Base-by-base conservation (phyloP, 2,329 filamentous ascomycete genomes). In the Pseudogymnoascus sp. region DNA sequence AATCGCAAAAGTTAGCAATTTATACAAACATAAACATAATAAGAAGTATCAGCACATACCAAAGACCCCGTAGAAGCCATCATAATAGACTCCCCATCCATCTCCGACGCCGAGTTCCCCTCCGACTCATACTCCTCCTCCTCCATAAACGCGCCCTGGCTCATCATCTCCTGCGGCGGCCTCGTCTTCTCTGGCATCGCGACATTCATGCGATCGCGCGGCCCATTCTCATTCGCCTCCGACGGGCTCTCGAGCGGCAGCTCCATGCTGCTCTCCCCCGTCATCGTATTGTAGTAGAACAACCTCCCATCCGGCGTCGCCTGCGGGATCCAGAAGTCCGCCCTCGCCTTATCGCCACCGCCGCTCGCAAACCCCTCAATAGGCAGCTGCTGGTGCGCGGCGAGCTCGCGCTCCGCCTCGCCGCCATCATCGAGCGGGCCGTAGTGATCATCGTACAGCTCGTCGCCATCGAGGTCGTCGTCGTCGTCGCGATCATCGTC, bases 221-320 rank as follows among this genome's bases (percentile, higher is more conserved):
- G 94, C 1, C 93, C 93, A 62, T 83, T 89, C 75, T 99, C 94
- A 66, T 85, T 88, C 16, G 85, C 76, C 6, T 89, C 91, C 0
- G 86, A 86, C 1, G 94, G 92, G 14, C 93, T 93, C 74, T 99
- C 94, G 26, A 99, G 81, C 1, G 94, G 94, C 65, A 99, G 79
- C 73, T 99, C 94, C 85, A 92, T 94, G 66, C 90, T 95, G 72
- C 90, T 95, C 71, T 95, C 91, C 62, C 93, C 92, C 0, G 94
- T 99, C 78, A 97, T 86, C 66, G 93, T 97, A 75, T 99, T 99
- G 81, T 96, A 97, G 77, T 97, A 99, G 76, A 95, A 99, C 23
- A 99, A 77, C 63, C 92, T 84, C 61, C 94, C 94, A 73, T 97
- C 92, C 1, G 91, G 85, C 0, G 94, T 99, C 12, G 92, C 94